phyloP scores from a whole-genome alignment of 1,284 basidiomycete genomes.

The Ceratobasidium sp. region DNA sequence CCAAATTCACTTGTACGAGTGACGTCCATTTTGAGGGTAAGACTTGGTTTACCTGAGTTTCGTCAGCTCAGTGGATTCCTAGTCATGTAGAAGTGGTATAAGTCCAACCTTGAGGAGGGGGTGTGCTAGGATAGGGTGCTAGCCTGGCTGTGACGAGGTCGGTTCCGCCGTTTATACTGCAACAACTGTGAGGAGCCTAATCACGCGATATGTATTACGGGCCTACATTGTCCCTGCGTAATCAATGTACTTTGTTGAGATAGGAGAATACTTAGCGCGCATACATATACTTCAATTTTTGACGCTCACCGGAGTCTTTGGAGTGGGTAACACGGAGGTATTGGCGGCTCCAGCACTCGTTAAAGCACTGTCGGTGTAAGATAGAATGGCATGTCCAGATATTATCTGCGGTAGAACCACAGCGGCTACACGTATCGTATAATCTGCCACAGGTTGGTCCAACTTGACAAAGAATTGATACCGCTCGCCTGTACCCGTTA shows the following conservation, averaged over 20 bases:
- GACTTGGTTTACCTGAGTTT: slow-evolving; percentile 5
- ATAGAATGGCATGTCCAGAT: slow-evolving; percentile 35
- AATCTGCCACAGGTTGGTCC: slow-evolving; percentile 32
- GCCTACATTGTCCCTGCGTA: slow-evolving; percentile 16
- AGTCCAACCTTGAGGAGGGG: slow-evolving; percentile 19
- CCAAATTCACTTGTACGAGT: slow-evolving; percentile 11
- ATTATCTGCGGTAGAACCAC: slow-evolving; percentile 33
- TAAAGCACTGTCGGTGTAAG: slow-evolving; percentile 1
- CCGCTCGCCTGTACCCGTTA: no score
- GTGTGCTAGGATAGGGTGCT: slow-evolving; percentile 12
- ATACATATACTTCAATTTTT: background rate
- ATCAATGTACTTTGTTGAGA: background rate
- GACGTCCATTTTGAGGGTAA: slow-evolving; percentile 2
- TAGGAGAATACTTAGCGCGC: background rate
- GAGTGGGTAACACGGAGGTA: background rate
- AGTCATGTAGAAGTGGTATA: background rate
- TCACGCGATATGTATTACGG: background rate
- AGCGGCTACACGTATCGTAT: slow-evolving; percentile 37
- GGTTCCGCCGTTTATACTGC: slow-evolving; percentile 4
- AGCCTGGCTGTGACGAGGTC: slow-evolving; percentile 24
- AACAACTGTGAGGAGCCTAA: background rate
- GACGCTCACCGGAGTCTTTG: slow-evolving; percentile 14
- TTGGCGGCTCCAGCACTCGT: slow-evolving; percentile 15
- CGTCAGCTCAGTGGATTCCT: no score
- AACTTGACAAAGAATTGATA: slow-evolving; percentile 38